Base-by-base conservation (phyloP, 2,329 filamentous ascomycete species). In the Fusarium sp. region DNA sequence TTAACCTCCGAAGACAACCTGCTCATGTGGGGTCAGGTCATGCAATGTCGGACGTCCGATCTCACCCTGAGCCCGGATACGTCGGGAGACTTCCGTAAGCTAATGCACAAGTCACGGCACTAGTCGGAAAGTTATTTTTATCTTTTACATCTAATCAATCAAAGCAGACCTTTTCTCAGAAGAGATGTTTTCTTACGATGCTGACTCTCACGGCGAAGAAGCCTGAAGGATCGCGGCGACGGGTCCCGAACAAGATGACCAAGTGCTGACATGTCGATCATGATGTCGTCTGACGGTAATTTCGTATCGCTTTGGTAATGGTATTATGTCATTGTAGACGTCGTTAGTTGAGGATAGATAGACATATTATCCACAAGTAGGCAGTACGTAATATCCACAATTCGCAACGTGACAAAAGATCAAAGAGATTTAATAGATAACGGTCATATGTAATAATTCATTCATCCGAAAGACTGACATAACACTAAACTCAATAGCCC, bases 41-140 rank as follows among this genome's bases (percentile, higher is more conserved):
- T 56, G 52, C 26, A 56, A 14, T 24, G 15, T 56, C 52, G 38
- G 52, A 42, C 11, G 26, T 56, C 52, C 52, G 52, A 56, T 56
- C 38, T 33, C 22, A 44, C 52, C 22, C 52, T 42, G 36, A 31
- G 4, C 8, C 9, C 26, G 52, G 26, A 44, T 56, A 24, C 24
- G 36, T 56, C 38, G 52, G 52, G 26, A 31, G 52, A 56, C 52
- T 56, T 56, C 26, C 26, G 38, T 44, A 33, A 15, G 26, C 38
- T 56, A 56, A 56, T 56, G 52, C 52, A 44, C 10, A n/a, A 28
- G 17, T 33, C 52, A 44, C 11, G 24, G 41, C 14, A 41, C 15
- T 44, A 56, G 38, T 56, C 38, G 36, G 38, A 31, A 31, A 31
- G 20, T 44, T 56, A 20, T 56, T 56, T 55, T 56, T 42, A 56